Base-by-base conservation (phyloP, 768 basidiomycete genomes). In the Goffeauzyma gilvescens region DNA sequence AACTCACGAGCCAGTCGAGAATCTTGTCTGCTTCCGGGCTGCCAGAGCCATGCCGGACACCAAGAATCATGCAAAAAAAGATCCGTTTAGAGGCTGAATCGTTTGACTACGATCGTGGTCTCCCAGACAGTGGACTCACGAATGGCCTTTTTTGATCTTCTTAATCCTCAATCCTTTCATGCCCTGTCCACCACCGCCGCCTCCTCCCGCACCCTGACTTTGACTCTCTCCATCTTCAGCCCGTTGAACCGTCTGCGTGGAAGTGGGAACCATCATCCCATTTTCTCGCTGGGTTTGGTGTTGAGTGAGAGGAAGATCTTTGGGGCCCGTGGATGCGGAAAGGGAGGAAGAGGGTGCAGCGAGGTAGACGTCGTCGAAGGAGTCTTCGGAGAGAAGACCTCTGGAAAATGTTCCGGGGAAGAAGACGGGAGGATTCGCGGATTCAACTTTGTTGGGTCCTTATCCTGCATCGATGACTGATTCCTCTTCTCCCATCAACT, bases 21-120 rank as follows among this genome's bases (percentile, higher is more conserved):
- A 49, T 18, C 21, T 44, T 49, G 35, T 49, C 47, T 20, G 47
- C 47, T 40, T 49, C 47, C 17, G 41, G 37, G n/a, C 47, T 48
- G 17, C 18, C 32, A 20, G 8, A 2, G 31, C 22, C 41, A 33
- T 12, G 10, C 23, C 26, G 8, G 21, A 44, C 26, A 7, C 33
- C 20, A 20, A 15, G 25, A 17, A 24, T 24, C 37, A 24, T 15
- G 24, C 18, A 24, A 14, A 38, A 21, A 5, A 23, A 17, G 39
- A 2, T 13, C n/a, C 37, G 37, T 13, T 12, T 25, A 38, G 6
- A 17, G 7, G 6, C 20, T 17, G 14, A 7, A 7, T 34, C 15
- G 14, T 18, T n/a, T 17, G 6, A 13, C 6, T 18, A 15, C 6
- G 32, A 8, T 8, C 32, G 32, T 7, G 8, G 15, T 12, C 3